Conservation (phyloP, 1,284 basidiomycete genomes). For the Sanghuangporus weigelae region DNA sequence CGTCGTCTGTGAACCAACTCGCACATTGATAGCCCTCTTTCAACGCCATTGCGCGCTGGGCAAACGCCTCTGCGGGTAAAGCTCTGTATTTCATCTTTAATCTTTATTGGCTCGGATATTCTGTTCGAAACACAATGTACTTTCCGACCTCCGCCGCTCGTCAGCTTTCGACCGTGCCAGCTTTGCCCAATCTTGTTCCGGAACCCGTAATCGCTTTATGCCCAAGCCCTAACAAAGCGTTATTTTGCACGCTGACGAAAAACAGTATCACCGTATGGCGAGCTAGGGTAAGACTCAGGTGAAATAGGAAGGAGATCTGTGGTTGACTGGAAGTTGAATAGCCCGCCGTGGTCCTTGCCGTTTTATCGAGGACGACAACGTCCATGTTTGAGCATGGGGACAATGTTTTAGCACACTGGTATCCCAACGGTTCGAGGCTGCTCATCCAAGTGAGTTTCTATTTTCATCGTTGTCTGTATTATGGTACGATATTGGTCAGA, state of each 20-base stretch:
- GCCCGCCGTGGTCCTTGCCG: constrained; percentile 77
- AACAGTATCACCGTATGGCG: constrained; percentile 75
- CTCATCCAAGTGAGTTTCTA: constrained; percentile 62
- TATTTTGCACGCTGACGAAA: constrained; percentile 73
- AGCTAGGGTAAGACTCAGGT: constrained; percentile 60
- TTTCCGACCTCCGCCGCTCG: constrained; percentile 75
- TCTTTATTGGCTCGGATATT: background rate
- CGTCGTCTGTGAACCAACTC: background rate
- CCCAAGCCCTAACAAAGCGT: constrained; percentile 66
- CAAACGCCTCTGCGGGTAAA: background rate
- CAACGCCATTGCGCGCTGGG: background rate
- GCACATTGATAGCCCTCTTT: background rate
- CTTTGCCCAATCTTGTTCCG: constrained; percentile 54
- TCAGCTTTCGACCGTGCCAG: constrained; percentile 61
- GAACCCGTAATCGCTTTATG: constrained; percentile 56
- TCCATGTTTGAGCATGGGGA: constrained; percentile 80
- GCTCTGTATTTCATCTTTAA: background rate
- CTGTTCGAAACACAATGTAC: constrained; percentile 48
- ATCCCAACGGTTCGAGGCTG: constrained; percentile 71
- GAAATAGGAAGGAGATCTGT: constrained; percentile 12
- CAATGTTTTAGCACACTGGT: constrained; percentile 72
- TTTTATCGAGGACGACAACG: constrained; percentile 66
- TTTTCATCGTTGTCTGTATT: constrained; percentile 1
- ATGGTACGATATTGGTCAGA: constrained; percentile 37
- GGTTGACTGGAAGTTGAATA: constrained; percentile 27